Base-by-base conservation (phyloP, 1,284 basidiomycete species). In the Porogramme epimiltina region DNA sequence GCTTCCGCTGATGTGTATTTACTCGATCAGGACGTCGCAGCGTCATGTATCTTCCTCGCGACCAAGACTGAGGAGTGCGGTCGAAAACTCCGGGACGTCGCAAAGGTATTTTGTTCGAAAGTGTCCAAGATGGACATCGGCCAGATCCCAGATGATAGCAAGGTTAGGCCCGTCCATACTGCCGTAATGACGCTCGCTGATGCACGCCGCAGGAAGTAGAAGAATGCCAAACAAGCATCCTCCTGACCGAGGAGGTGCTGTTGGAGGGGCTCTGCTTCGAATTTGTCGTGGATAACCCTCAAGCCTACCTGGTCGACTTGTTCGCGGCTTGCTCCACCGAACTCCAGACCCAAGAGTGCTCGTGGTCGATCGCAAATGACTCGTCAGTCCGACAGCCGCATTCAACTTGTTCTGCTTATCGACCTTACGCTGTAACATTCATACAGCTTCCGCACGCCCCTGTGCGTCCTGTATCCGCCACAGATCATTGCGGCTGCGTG, bases 221-320 rank as follows among this genome's bases (percentile, higher is more conserved):
- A 51, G 74, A 81, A 61, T 85, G 87, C 70, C 89, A 89, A 67
- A 73, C 78, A 42, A 78, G 79, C 1, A 93, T 97, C 46, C 73
- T 96, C 1, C 71, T 82, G 19, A 85, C 85, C 1, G 94, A 97
- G 68, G 93, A 95, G 72, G 81, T 85, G 19, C 76, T 95, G 0
- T 76, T 97, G 6, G 93, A 95, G 62, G 88, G 91, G 0, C 76
- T 97, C 4, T 96, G 93, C 72, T 97, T 97, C 66, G 95, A 97
- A 69, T 89, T 95, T 65, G 81, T 87, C 31, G 84, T 95, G 19
- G 84, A 85, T 54, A 93, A 86, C 60, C 91, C 93, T 19, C 93
- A 95, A 64, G 80, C 84, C 22, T 77, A 87, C 44, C 73, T 95
- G 37, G 82, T 84, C 39, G 84, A 84, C 61, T 73, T 87, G 19